These are phyloP conservation scores for Acacia confusa DNA, from an alignment of 306 rosid species.

Conservation along the genomic window DNA sequence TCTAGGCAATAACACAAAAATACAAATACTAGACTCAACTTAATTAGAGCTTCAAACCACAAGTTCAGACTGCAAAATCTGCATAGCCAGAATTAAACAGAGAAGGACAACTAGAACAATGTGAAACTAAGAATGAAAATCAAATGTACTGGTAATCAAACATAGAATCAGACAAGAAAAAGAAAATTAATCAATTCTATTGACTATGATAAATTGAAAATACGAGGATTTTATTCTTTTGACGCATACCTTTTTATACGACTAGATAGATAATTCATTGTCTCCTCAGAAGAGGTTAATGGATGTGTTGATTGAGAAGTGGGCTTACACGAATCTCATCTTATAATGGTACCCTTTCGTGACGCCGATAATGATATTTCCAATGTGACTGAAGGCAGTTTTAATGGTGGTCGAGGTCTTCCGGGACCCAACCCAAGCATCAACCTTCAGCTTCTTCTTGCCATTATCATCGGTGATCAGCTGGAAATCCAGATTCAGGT, in stretches of 20 bases:
- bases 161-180: not conserved
- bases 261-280: not conserved
- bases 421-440: slow-evolving; percentile 66
- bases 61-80: not conserved
- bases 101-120: not conserved
- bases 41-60: no score
- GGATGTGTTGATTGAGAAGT: slow-evolving; percentile 75
- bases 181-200: not conserved
- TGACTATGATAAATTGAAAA: not conserved
- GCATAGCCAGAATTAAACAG: not conserved
- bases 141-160: not conserved
- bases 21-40: not conserved
- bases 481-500: slow-evolving; percentile 68
- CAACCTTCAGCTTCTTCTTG: slow-evolving; percentile 55
- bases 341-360: slow-evolving; percentile 83
- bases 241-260: no score
- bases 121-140: not conserved
- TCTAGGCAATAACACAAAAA: not conserved
- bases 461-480: slow-evolving; percentile 62
- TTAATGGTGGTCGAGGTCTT: slow-evolving; percentile 82
- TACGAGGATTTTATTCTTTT: not conserved
- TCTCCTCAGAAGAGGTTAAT: slow-evolving; percentile 22
- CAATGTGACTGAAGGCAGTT: slow-evolving; percentile 64
- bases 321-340: slow-evolving; percentile 85
- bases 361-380: slow-evolving; percentile 75